Percentiles rank a stretch among this genome's conserved stretches.
phyloP scores from a whole-genome alignment of 352 stramenopile species.

The Pythium folliculosum region DNA sequence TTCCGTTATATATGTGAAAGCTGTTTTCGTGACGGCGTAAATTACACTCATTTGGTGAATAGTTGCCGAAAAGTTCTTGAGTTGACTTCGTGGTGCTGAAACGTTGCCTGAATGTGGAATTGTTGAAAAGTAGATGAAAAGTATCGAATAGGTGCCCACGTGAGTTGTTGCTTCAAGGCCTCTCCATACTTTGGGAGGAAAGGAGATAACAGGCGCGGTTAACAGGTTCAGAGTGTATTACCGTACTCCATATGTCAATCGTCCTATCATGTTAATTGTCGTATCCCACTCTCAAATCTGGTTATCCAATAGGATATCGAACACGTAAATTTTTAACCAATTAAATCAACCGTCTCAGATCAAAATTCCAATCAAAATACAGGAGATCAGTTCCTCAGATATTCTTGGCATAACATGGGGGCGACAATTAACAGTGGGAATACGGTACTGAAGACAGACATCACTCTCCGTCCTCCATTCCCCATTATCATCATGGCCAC shows the following conservation, averaged over 20 bases:
- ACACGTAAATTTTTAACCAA: not conserved
- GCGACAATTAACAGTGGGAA: no score
- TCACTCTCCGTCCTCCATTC: no score
- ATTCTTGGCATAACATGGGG: no score
- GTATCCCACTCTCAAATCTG: no score
- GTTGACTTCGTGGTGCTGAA: not conserved
- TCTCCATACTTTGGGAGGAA: no score
- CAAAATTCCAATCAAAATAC: no score
- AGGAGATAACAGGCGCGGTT: no score
- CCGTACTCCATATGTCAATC: conserved; percentile 13
- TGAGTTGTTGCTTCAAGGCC: not conserved
- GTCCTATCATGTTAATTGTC: conserved; percentile 17
- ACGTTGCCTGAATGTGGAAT: not conserved
- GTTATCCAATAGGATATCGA: no score
- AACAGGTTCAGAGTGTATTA: no score
- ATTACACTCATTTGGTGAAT: not conserved
- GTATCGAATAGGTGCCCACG: not conserved
- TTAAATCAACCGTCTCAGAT: no score
- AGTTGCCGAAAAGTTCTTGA: not conserved
- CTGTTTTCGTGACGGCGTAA: not conserved
- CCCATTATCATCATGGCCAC: not conserved
- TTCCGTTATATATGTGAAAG: not conserved
- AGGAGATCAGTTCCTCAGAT: not conserved
- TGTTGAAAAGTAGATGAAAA: not conserved
- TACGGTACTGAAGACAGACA: no score